phyloP scores from a whole-genome alignment of 805 yeast genomes.

The Jamesozyma gamospora region DNA sequence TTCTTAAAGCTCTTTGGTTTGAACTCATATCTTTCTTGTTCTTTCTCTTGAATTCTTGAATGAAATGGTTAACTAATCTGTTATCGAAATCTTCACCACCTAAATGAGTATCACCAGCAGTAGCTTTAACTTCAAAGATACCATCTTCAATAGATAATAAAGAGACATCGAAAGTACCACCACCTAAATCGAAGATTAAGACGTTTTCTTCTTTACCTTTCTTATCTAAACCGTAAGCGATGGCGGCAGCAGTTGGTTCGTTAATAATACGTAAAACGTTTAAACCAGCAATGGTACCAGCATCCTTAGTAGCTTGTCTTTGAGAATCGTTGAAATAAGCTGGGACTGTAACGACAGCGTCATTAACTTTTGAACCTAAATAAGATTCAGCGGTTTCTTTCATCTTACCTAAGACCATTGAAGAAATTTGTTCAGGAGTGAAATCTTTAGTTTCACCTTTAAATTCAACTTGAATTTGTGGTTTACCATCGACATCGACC shows the following conservation, averaged over 20 bases:
- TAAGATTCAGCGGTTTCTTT: constrained; percentile 86
- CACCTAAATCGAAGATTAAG: constrained; percentile 91
- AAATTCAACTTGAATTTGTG: constrained; percentile 76
- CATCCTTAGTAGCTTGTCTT: constrained; percentile 95
- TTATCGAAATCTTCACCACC: constrained; percentile 99
- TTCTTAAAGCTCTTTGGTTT: constrained; percentile 96
- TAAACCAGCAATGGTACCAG: constrained; percentile 90
- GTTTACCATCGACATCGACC: constrained; percentile 72
- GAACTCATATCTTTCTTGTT: constrained; percentile 86
- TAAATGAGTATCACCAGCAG: constrained; percentile 73
- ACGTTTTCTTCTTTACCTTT: constrained; percentile 74
- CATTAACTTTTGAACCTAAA: constrained; percentile 74
- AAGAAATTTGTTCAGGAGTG: constrained; percentile 91
- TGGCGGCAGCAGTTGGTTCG: constrained; percentile 95
- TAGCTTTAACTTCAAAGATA: constrained; percentile 93
- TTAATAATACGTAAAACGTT: constrained; percentile 89
- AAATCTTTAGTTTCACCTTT: constrained; percentile 80
- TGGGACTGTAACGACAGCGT: constrained; percentile 92
- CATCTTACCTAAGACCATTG: constrained; percentile 89
- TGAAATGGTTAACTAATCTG: constrained; percentile 90
- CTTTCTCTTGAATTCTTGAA: constrained; percentile 94
- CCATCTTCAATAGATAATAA: constrained; percentile 89
- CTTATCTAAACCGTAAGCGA: constrained; percentile 86
- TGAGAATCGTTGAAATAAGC: constrained; percentile 95
- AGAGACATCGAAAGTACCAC: constrained; percentile 98